phyloP scores from a whole-genome alignment of 306 rosid genomes.

The Cyclanthera cordifolia region DNA sequence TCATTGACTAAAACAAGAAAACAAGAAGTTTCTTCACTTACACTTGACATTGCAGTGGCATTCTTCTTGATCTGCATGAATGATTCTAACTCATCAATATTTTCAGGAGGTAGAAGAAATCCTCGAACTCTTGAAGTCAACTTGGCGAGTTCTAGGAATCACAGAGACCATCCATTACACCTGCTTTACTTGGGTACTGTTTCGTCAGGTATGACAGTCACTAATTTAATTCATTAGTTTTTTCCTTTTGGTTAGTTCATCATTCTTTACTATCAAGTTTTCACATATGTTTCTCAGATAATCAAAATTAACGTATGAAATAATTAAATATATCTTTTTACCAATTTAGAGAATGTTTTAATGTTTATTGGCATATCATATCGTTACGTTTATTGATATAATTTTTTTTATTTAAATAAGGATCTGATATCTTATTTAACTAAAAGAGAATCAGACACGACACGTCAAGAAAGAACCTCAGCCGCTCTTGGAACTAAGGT shows the following conservation, averaged over 20 bases:
- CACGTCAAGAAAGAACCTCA: neutral
- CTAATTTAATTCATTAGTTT: slow-evolving; percentile 3
- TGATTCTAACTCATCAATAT: slow-evolving; percentile 15
- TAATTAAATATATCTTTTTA: neutral
- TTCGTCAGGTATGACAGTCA: slow-evolving; percentile 63
- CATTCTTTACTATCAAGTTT: neutral
- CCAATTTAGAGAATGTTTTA: neutral
- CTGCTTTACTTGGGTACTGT: slow-evolving; percentile 92
- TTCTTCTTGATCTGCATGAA: neutral
- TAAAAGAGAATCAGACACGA: neutral
- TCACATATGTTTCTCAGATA: neutral
- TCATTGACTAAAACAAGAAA: too few relatives aligned
- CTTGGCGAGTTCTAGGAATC: slow-evolving; percentile 97
- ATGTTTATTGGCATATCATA: too few relatives aligned
- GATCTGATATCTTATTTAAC: neutral
- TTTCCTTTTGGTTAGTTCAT: neutral
- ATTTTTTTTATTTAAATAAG: neutral
- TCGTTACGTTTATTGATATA: too few relatives aligned
- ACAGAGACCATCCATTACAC: slow-evolving; percentile 91
- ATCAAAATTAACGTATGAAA: neutral
- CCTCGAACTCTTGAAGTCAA: slow-evolving; percentile 89
- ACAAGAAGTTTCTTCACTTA: too few relatives aligned
- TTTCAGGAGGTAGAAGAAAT: slow-evolving; percentile 92
- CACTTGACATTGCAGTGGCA: neutral
- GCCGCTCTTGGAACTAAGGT: neutral